Percentiles rank a stretch among this genome's conserved stretches.
phyloP scores from a whole-genome alignment of 768 basidiomycete genomes.

The Nevesoporus exiguus region DNA sequence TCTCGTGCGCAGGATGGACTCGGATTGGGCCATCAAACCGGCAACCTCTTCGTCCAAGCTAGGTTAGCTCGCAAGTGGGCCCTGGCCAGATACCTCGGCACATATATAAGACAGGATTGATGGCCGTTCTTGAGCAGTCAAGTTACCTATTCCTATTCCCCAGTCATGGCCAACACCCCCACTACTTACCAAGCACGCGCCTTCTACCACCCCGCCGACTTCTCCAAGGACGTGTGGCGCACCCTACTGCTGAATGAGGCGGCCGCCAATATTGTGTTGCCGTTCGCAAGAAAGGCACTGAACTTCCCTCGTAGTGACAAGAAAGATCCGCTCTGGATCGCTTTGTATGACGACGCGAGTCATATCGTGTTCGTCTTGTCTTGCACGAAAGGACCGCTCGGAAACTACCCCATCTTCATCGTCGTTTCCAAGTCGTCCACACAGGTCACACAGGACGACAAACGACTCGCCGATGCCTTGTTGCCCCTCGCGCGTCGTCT shows the following conservation, averaged over 20 bases:
- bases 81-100: not conserved
- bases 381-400: slow-evolving; percentile 1
- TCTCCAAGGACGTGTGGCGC: slow-evolving; percentile 30
- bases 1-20: slow-evolving; percentile 19
- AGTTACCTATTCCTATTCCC: not conserved
- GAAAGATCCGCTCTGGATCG: slow-evolving; percentile 32
- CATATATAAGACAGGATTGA: slow-evolving; percentile 5
- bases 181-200: not conserved
- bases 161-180: slow-evolving; percentile 14
- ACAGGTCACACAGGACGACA: slow-evolving; percentile 15
- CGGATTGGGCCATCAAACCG: slow-evolving; percentile 12
- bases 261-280: slow-evolving; percentile 39
- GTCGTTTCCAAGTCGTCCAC: slow-evolving; percentile 12
- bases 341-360: slow-evolving; percentile 17
- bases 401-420: slow-evolving; percentile 14
- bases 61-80: not conserved
- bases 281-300: slow-evolving; percentile 34
- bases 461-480: slow-evolving; percentile 4
- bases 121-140: slow-evolving; percentile 10
- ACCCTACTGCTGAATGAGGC: slow-evolving; percentile 29
- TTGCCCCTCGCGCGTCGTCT: slow-evolving; percentile 10
- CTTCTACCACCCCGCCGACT: slow-evolving; percentile 3
- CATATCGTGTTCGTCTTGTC: slow-evolving; percentile 11
- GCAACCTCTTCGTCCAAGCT: not conserved
- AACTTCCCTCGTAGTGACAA: not conserved